phyloP scores from a whole-genome alignment of 805 yeast genomes.

The Ogataea nakhonphanomensis region DNA sequence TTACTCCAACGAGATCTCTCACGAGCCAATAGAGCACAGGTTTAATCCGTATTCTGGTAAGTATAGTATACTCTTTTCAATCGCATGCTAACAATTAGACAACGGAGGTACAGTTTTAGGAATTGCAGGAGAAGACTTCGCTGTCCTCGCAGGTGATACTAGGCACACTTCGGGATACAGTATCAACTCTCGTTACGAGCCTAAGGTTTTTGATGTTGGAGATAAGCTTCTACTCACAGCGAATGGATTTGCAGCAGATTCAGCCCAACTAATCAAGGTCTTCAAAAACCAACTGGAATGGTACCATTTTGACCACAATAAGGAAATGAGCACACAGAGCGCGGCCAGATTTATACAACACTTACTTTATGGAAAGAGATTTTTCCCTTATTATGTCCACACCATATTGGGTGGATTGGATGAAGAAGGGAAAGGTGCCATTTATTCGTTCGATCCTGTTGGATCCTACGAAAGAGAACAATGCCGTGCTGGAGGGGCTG shows the following conservation, averaged over 20 bases:
- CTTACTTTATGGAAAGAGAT: slow-evolving; percentile 84
- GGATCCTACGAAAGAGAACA: slow-evolving; percentile 97
- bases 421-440: slow-evolving; percentile 87
- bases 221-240: slow-evolving; percentile 86
- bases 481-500: slow-evolving; percentile 97
- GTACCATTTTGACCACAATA: slow-evolving; percentile 90
- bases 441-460: slow-evolving; percentile 95
- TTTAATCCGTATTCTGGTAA: slow-evolving; percentile 79
- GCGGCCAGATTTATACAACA: slow-evolving; percentile 93
- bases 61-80: slow-evolving; percentile 10
- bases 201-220: slow-evolving; percentile 85
- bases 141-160: slow-evolving; percentile 97
- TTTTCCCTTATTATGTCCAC: slow-evolving; percentile 95
- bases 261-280: slow-evolving; percentile 74
- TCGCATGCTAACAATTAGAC: slow-evolving; percentile 37
- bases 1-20: slow-evolving; percentile 51
- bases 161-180: slow-evolving; percentile 92
- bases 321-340: slow-evolving; percentile 60
- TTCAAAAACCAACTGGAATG: slow-evolving; percentile 72
- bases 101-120: slow-evolving; percentile 97
- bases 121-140: slow-evolving; percentile 96
- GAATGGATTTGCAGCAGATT: slow-evolving; percentile 96
- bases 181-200: slow-evolving; percentile 89
- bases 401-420: slow-evolving; percentile 94
- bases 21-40: slow-evolving; percentile 79